Conservation (phyloP, 2,329 filamentous ascomycete genomes). For the Didymella exigua region DNA sequence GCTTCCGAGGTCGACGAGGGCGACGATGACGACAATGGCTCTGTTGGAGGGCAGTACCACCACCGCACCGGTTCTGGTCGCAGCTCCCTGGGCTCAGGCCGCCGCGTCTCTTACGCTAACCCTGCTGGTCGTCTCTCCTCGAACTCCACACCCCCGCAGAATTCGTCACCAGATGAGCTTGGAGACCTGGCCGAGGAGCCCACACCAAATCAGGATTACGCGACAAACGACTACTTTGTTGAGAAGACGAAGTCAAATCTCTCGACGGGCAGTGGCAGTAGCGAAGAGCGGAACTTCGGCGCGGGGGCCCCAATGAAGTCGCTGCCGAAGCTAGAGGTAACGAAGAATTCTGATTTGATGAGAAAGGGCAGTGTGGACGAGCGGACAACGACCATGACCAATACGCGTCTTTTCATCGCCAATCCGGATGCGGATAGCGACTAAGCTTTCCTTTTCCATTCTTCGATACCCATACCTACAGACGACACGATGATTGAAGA, state of each 20-base stretch:
- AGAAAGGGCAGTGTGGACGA: slow-evolving; percentile 84
- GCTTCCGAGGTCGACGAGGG: slow-evolving; percentile 94
- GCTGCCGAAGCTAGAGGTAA: slow-evolving; percentile 50
- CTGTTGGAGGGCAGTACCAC: slow-evolving; percentile 58
- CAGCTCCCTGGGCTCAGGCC: slow-evolving; percentile 62
- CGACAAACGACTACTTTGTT: slow-evolving; percentile 49
- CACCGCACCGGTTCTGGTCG: slow-evolving; percentile 75
- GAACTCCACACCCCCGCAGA: slow-evolving; percentile 61
- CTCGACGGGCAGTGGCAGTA: slow-evolving; percentile 51
- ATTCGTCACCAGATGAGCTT: slow-evolving; percentile 45
- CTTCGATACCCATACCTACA: slow-evolving; percentile 41
- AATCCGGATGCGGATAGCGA: slow-evolving; percentile 72
- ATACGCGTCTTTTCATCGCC: slow-evolving; percentile 77
- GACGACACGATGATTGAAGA: slow-evolving; percentile 18
- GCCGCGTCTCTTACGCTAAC: slow-evolving; percentile 47
- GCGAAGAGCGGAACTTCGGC: slow-evolving; percentile 59
- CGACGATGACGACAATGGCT: slow-evolving; percentile 73
- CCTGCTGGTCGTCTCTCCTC: slow-evolving; percentile 56
- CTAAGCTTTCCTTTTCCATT: slow-evolving; percentile 32
- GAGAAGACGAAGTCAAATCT: slow-evolving; percentile 49
- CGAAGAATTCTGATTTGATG: slow-evolving; percentile 70
- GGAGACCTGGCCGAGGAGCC: slow-evolving; percentile 51
- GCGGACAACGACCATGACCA: slow-evolving; percentile 73
- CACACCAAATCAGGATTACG: slow-evolving; percentile 52
- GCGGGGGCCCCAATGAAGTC: slow-evolving; percentile 58